A percentile compares a stretch with the other conserved stretches of the same genome.
phyloP scores from a whole-genome alignment of 345 rosid genomes.

The Laguncularia racemosa region DNA sequence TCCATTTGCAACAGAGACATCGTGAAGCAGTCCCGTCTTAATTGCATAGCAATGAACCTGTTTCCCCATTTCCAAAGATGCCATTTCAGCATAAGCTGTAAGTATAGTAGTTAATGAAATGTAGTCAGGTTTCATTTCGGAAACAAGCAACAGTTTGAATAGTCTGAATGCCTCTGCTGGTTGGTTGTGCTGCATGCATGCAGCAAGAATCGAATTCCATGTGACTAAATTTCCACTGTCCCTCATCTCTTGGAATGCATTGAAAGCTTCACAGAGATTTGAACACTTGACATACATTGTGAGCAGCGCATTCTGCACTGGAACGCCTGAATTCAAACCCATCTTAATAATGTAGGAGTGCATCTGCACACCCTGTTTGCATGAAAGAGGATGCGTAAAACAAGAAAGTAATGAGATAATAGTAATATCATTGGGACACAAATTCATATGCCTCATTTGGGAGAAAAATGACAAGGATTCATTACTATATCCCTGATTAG shows the following conservation, averaged over 20 bases:
- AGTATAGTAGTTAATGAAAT: constrained; percentile 38
- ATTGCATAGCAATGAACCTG: constrained; percentile 49
- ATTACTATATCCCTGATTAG: constrained; percentile 26
- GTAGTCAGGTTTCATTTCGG: constrained; percentile 43
- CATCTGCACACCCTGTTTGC: constrained; percentile 40
- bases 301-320: constrained; percentile 45
- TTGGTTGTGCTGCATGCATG: constrained; percentile 49
- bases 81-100: constrained; percentile 55
- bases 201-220: constrained; percentile 68
- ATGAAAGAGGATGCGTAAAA: constrained; percentile 21
- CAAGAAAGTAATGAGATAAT: constrained; percentile 41
- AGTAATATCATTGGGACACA: constrained; percentile 37
- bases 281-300: constrained; percentile 54
- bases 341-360: constrained; percentile 41
- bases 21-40: constrained; percentile 40
- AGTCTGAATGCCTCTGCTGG: constrained; percentile 45
- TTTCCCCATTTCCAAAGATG: constrained; percentile 56
- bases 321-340: constrained; percentile 29
- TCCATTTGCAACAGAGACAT: constrained; percentile 42
- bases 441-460: constrained; percentile 25
- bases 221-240: constrained; percentile 42
- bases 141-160: constrained; percentile 42
- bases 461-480: constrained; percentile 31
- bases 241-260: constrained; percentile 46
- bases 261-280: constrained; percentile 27